phyloP scores from a whole-genome alignment of 2,329 filamentous ascomycete species.

The Fusarium begoniae region DNA sequence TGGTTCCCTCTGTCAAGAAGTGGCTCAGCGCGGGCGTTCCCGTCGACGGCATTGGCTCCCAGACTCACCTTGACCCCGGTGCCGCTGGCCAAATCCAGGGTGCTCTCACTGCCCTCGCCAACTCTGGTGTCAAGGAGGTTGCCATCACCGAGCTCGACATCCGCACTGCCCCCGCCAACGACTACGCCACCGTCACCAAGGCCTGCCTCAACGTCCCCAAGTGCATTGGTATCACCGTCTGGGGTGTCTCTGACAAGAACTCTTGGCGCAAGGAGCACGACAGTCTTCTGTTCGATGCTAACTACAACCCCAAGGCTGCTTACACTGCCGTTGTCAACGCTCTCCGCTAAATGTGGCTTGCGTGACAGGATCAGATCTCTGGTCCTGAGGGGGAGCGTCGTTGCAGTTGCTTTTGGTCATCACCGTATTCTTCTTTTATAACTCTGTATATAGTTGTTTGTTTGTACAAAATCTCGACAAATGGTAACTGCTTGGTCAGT shows the following conservation, averaged over 20 bases:
- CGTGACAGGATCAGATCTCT: neutral
- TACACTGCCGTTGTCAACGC: constrained; percentile 53
- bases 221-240: constrained; percentile 74
- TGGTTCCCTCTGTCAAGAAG: constrained; percentile 68
- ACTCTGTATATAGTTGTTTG: constrained; percentile 10
- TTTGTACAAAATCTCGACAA: neutral
- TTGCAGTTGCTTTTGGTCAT: neutral
- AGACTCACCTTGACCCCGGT: constrained; percentile 59
- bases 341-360: constrained; percentile 5
- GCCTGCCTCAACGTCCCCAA: constrained; percentile 67
- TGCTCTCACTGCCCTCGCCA: constrained; percentile 63
- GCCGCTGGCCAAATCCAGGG: constrained; percentile 50
- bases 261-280: constrained; percentile 49
- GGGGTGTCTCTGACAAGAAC: constrained; percentile 60
- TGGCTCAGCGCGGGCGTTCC: constrained; percentile 67
- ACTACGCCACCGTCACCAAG: constrained; percentile 67
- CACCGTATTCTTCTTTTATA: neutral
- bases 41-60: constrained; percentile 64
- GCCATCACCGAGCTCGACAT: constrained; percentile 77
- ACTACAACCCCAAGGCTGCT: constrained; percentile 60
- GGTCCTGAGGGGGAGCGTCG: neutral
- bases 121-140: constrained; percentile 62
- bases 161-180: constrained; percentile 60
- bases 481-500: neutral
- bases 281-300: constrained; percentile 63